Conservation (phyloP, 2,329 filamentous ascomycete genomes). For the Claviceps spartinae region DNA sequence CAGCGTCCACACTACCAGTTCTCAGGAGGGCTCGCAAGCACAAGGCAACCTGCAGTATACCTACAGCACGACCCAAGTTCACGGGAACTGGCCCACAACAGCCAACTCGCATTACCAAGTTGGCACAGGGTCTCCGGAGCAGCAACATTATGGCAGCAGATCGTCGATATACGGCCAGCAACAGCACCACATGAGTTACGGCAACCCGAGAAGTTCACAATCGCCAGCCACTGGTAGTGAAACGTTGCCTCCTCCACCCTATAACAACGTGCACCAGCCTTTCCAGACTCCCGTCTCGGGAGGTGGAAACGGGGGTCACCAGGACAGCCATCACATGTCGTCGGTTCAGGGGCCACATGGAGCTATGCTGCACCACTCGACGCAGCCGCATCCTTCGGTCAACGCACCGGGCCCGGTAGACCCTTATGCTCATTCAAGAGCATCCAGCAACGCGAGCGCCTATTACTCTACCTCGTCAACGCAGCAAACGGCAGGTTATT, state of each 20-base stretch:
- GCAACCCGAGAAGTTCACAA: slow-evolving; percentile 21
- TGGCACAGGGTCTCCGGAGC: slow-evolving; percentile 26
- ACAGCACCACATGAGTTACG: slow-evolving; percentile 34
- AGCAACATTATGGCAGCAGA: slow-evolving; percentile 15
- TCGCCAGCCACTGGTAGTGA: slow-evolving; percentile 43
- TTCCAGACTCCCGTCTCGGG: slow-evolving; percentile 46
- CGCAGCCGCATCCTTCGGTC: slow-evolving; percentile 36
- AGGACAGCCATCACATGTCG: slow-evolving; percentile 19
- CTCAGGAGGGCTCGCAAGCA: slow-evolving; percentile 38
- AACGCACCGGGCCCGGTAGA: slow-evolving; percentile 44
- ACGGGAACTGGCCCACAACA: slow-evolving; percentile 46
- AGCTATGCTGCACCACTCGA: slow-evolving; percentile 13
- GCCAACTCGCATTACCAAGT: slow-evolving; percentile 36
- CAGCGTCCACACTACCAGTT: slow-evolving; percentile 46
- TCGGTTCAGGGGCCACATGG: slow-evolving; percentile 16
- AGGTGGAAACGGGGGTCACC: slow-evolving; percentile 27
- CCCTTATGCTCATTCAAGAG: slow-evolving; percentile 34
- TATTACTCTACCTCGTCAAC: slow-evolving; percentile 46
- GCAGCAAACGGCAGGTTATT: slow-evolving; percentile 31
- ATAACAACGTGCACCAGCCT: slow-evolving; percentile 51
- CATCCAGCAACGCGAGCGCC: slow-evolving; percentile 38
- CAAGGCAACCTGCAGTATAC: slow-evolving; percentile 31
- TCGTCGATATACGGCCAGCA: slow-evolving; percentile 32
- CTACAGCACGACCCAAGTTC: slow-evolving; percentile 36
- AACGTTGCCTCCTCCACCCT: slow-evolving; percentile 51